Evolutionary conservation across 371 early-diverging fungal species (phyloP).

Genomic region (Phascolomyces articulosus): DNA sequence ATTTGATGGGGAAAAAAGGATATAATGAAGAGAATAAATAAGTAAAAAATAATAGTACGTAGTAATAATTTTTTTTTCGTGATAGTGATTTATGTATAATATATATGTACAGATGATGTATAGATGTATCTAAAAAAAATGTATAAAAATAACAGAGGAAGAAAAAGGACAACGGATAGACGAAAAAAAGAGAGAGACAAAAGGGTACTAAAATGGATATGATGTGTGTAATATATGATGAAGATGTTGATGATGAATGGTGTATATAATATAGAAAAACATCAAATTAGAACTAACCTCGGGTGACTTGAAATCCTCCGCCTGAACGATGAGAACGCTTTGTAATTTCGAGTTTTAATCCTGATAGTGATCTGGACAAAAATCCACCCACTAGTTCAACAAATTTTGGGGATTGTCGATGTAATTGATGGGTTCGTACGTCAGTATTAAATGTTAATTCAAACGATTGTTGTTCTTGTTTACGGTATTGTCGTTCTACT

Average conservation of each 20-base stretch:
- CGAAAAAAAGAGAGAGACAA: background rate
- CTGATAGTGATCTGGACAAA: constrained; percentile 48
- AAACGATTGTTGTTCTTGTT: constrained; percentile 13
- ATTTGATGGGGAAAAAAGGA: too few species aligned
- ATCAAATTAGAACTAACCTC: constrained; percentile 47
- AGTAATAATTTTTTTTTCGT: too few species aligned
- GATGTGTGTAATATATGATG: too few species aligned
- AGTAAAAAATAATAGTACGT: too few species aligned
- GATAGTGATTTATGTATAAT: background rate
- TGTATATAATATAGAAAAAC: constrained; percentile 1
- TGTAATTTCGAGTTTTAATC: constrained; percentile 46
- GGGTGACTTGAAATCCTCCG: constrained; percentile 43
- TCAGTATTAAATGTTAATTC: constrained; percentile 33
- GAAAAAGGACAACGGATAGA: too few species aligned
- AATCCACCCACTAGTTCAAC: constrained; percentile 51
- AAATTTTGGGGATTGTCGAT: constrained; percentile 22
- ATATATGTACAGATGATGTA: constrained; percentile 1
- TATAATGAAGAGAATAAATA: too few species aligned
- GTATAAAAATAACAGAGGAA: constrained; percentile 2
- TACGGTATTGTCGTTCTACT: too few species aligned
- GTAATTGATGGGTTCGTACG: background rate
- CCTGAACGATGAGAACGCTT: constrained; percentile 27
- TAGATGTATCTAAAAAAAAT: background rate
- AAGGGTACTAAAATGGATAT: too few species aligned
- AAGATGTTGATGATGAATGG: too few species aligned